Conservation (phyloP, 208 protist genomes). For the Trypanosoma theileri region DNA sequence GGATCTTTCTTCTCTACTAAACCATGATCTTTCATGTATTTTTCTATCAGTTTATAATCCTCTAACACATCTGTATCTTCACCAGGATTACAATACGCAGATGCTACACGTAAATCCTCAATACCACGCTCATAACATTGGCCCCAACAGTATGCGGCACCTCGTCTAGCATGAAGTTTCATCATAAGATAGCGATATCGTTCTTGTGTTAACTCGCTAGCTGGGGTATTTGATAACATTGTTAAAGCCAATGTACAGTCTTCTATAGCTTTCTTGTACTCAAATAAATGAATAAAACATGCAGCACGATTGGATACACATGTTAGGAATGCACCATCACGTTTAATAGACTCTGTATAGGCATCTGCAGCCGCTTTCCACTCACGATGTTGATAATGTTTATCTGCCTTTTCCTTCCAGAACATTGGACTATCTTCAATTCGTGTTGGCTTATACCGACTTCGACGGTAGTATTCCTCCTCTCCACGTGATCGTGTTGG, state of each 20-base stretch:
- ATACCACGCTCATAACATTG: slow-evolving; percentile 59
- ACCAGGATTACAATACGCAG: slow-evolving; percentile 69
- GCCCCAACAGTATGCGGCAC: slow-evolving; percentile 82
- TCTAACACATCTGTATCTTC: slow-evolving; percentile 54
- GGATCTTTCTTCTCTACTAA: slow-evolving; percentile 35
- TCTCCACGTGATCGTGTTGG: slow-evolving; percentile 86
- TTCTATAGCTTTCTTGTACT: slow-evolving; percentile 80
- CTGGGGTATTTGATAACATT: slow-evolving; percentile 88
- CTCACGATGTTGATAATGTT: slow-evolving; percentile 66
- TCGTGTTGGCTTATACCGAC: slow-evolving; percentile 88
- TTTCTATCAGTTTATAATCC: slow-evolving; percentile 64
- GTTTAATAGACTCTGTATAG: slow-evolving; percentile 92
- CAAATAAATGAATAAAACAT: slow-evolving; percentile 76
- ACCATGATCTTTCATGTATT: slow-evolving; percentile 46
- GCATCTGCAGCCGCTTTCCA: slow-evolving; percentile 81
- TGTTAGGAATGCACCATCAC: slow-evolving; percentile 89
- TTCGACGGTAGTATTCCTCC: slow-evolving; percentile 91
- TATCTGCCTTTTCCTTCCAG: slow-evolving; percentile 90
- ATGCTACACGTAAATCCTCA: slow-evolving; percentile 82
- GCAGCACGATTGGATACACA: slow-evolving; percentile 89
- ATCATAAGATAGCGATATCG: slow-evolving; percentile 87
- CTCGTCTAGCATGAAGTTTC: slow-evolving; percentile 80
- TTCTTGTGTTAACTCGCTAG: slow-evolving; percentile 88
- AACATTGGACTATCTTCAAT: slow-evolving; percentile 93
- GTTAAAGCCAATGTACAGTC: slow-evolving; percentile 88